Conservation (phyloP, 208 protist species). For the Tetramitus jugosus region DNA sequence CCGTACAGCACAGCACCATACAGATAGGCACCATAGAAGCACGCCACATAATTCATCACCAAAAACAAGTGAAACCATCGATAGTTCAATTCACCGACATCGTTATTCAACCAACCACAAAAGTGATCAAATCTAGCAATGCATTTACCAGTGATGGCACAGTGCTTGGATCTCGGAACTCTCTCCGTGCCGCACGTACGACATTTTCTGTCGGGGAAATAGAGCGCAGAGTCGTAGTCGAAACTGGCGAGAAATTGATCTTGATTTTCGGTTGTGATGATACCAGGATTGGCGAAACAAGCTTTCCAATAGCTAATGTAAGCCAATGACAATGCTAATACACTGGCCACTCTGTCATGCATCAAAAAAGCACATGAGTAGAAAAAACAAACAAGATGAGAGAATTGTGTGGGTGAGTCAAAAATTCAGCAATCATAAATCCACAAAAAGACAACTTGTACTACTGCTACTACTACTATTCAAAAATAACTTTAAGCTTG, state of each 20-base stretch:
- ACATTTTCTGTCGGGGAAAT: slow-evolving; percentile 5
- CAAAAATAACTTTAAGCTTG: no score
- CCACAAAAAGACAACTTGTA: no score
- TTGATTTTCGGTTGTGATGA: not conserved
- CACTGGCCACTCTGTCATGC: not conserved
- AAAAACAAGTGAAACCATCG: slow-evolving; percentile 64
- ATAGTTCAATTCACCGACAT: slow-evolving; percentile 83
- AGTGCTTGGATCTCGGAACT: slow-evolving; percentile 86
- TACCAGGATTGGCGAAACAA: slow-evolving; percentile 9
- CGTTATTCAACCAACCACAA: slow-evolving; percentile 92
- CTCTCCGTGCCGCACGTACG: slow-evolving; percentile 33
- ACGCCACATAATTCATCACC: slow-evolving; percentile 61
- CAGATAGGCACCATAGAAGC: slow-evolving; percentile 61
- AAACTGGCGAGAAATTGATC: not conserved
- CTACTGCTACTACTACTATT: no score
- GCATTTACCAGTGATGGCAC: slow-evolving; percentile 71
- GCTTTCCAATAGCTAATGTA: not conserved
- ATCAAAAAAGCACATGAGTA: no score
- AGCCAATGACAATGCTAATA: not conserved
- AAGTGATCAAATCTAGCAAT: slow-evolving; percentile 90
- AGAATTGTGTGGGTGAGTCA: no score
- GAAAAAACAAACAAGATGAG: no score
- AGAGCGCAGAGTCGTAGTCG: not conserved
- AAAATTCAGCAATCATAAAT: no score
- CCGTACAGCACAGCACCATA: slow-evolving; percentile 51